Evolutionary conservation across 75 land plant genomes (phyloP).

Genomic region (Isoetes taiwanensis): DNA sequence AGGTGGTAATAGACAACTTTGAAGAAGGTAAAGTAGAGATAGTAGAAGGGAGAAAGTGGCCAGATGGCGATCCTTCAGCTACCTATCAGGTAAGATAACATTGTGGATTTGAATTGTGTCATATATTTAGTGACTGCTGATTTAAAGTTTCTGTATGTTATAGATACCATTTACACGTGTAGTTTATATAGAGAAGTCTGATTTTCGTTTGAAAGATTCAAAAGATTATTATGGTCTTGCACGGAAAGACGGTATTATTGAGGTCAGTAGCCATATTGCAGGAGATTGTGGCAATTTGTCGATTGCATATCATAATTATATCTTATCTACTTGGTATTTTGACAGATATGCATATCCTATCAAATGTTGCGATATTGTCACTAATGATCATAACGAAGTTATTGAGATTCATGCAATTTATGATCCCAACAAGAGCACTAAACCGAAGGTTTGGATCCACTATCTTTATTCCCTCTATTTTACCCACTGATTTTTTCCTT

Average conservation of each 20-base stretch:
- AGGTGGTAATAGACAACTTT: conserved; percentile 89
- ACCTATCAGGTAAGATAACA: conserved; percentile 46
- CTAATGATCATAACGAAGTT: conserved; percentile 56
- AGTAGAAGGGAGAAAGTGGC: conserved; percentile 87
- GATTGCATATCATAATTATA: neutral
- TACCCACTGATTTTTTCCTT: neutral
- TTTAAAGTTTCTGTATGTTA: too few species aligned
- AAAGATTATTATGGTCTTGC: conserved; percentile 98
- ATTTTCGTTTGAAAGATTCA: conserved; percentile 88
- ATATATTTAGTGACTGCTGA: too few species aligned
- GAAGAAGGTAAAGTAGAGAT: conserved; percentile 31
- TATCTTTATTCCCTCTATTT: conserved; percentile 1
- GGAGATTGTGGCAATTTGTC: too few species aligned
- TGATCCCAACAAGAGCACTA: conserved; percentile 65
- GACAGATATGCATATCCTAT: conserved; percentile 91
- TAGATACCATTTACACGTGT: conserved; percentile 88
- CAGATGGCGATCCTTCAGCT: conserved; percentile 60
- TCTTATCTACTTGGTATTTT: neutral
- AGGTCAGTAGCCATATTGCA: too few species aligned
- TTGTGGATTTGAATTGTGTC: neutral
- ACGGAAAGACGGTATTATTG: conserved; percentile 81
- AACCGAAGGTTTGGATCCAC: conserved; percentile 61
- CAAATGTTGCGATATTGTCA: conserved; percentile 74
- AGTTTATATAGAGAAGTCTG: conserved; percentile 78
- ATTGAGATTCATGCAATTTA: conserved; percentile 74